Evolutionary conservation across 1,284 basidiomycete genomes (phyloP).

Genomic region (Austroboletus olivaceoglutinosus): DNA sequence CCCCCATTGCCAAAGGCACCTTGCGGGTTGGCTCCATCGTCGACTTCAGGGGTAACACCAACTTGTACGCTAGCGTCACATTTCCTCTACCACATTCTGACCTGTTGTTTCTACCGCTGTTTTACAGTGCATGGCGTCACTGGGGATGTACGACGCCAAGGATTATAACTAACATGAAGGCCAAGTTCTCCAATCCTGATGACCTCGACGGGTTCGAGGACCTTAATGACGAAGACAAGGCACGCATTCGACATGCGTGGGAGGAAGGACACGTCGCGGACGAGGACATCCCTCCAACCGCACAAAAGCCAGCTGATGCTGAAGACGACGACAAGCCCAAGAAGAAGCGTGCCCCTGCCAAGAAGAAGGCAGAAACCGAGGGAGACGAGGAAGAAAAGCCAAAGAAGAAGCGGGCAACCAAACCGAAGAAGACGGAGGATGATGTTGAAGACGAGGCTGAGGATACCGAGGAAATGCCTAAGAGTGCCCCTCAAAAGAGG

Average conservation of each 20-base stretch:
- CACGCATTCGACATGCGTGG: constrained; percentile 65
- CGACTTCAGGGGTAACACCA: constrained; percentile 70
- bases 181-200: constrained; percentile 52
- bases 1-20: constrained; percentile 67
- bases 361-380: constrained; percentile 42
- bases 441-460: constrained; percentile 43
- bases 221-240: constrained; percentile 62
- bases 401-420: constrained; percentile 38
- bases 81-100: constrained; percentile 4
- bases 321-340: constrained; percentile 45
- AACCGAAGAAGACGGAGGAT: constrained; percentile 38
- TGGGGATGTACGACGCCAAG: constrained; percentile 77
- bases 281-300: constrained; percentile 74
- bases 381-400: constrained; percentile 43
- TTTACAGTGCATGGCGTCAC: constrained; percentile 70
- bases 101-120: neutral
- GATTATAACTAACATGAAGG: constrained; percentile 73
- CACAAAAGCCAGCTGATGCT: constrained; percentile 54
- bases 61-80: constrained; percentile 53
- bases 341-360: constrained; percentile 39
- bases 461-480: constrained; percentile 43
- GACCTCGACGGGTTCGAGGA: constrained; percentile 76
- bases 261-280: constrained; percentile 72
- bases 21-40: constrained; percentile 76
- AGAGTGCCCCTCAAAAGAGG: constrained; percentile 39